Percentiles rank a stretch among this genome's conserved stretches.
phyloP scores from a whole-genome alignment of 2,329 filamentous ascomycete species.

The Bipolaris cookei region DNA sequence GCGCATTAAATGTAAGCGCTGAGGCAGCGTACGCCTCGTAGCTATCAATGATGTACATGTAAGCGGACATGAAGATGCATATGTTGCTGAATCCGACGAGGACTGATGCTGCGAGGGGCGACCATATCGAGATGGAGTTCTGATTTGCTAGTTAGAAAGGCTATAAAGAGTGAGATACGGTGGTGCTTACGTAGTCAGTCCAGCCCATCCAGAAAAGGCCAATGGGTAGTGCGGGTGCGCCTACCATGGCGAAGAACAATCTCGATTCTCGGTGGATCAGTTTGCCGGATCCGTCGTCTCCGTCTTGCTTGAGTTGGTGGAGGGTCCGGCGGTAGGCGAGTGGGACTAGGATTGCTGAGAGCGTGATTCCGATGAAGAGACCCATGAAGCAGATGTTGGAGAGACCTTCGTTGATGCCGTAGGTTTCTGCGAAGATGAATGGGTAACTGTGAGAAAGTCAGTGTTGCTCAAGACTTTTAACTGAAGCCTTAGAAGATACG shows the following conservation, averaged over 20 bases:
- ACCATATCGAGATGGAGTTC: conserved; percentile 10
- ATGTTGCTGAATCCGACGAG: conserved; percentile 30
- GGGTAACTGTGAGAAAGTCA: conserved; percentile 20
- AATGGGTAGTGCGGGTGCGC: conserved; percentile 58
- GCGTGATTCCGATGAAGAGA: conserved; percentile 53
- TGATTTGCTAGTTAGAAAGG: not conserved
- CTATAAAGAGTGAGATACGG: not conserved
- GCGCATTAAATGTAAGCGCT: conserved; percentile 52
- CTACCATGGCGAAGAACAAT: conserved; percentile 60
- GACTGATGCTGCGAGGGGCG: conserved; percentile 53
- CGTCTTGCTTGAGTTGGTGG: conserved; percentile 38
- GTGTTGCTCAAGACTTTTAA: no score
- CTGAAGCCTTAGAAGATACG: conserved; percentile 15
- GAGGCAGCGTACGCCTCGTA: conserved; percentile 62
- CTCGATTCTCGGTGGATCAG: conserved; percentile 60
- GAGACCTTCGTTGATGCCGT: conserved; percentile 54
- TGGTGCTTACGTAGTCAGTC: conserved; percentile 50
- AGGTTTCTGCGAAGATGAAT: conserved; percentile 59
- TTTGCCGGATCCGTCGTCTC: conserved; percentile 45
- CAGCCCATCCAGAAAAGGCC: conserved; percentile 66
- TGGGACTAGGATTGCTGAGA: conserved; percentile 51
- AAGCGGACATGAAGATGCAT: conserved; percentile 55
- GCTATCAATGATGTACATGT: conserved; percentile 64
- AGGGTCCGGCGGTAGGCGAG: conserved; percentile 46
- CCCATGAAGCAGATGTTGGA: conserved; percentile 58